Base-by-base conservation (phyloP, 164 flowering plant genomes). In the Protea cynaroides region DNA sequence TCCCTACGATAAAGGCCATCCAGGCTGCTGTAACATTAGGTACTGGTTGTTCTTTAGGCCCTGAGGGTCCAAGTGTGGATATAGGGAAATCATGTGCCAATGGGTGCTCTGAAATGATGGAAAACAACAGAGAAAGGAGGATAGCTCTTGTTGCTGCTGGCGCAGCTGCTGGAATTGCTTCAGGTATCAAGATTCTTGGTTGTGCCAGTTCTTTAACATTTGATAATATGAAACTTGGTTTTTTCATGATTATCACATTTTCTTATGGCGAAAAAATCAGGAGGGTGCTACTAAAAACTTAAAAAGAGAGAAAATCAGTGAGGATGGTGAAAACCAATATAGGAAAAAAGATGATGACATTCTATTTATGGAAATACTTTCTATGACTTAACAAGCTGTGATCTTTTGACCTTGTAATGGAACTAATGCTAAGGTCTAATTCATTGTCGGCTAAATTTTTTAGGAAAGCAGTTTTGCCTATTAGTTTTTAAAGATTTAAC, bases 1-100 rank as follows among this genome's bases (percentile, higher is more conserved):
- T 86, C 71, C 99, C 99, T 1, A 78, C 84, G 13, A 74, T 95
- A 64, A 95, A 89, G 77, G 99, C 99, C 66, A 84, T 95, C 62
- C 99, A 95, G 80, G 99, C 99, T 73, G 97, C 94, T 68, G 81
- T 95, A 13, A 92, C 97, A 63, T 71, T 95, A 67, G 99, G 99
- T 43, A 95, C 99, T 68, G 99, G 99, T 37, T 89, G 99, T 79
- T 95, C 97, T 59, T 75, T 95, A 75, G 99, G 99, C 62, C 99
- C 99, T 62, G 99, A 95, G 74, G 99, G 99, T 50, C 99, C 99
- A 52, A 92, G 96, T 75, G 99, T 95, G 7, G 99, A 95, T 69
- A 95, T 95, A 74, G 99, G 99, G 47, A 95, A 88, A 77, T 92
- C 99, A 40, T 95, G 97, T 78, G 99, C 99, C 60, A 64, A 88